phyloP scores from a whole-genome alignment of 148 eudicot species.

The Amaranthus cruentus region DNA sequence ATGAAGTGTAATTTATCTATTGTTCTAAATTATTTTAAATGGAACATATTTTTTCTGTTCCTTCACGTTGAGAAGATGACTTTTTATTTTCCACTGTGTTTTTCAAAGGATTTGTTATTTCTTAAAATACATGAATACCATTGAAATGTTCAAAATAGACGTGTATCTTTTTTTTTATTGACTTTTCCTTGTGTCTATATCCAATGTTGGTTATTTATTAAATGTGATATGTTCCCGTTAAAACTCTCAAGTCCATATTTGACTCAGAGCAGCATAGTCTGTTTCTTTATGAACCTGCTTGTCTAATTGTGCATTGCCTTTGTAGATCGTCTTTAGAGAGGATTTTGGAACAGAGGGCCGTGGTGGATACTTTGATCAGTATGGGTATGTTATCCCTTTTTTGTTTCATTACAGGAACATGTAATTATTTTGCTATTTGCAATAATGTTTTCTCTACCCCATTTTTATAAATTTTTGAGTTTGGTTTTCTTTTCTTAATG shows the following conservation, averaged over 20 bases:
- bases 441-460: background rate
- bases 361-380: conserved; percentile 94
- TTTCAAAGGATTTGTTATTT: too few species aligned
- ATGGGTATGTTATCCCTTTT: conserved; percentile 54
- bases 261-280: background rate
- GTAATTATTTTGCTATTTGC: background rate
- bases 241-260: background rate
- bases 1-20: too few species aligned
- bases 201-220: background rate
- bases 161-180: too few species aligned
- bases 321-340: conserved; percentile 95
- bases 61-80: too few species aligned
- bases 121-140: too few species aligned
- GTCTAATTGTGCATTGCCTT: conserved; percentile 5
- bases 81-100: too few species aligned
- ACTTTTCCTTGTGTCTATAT: too few species aligned
- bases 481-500: background rate
- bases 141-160: too few species aligned
- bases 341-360: conserved; percentile 99
- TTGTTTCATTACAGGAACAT: background rate
- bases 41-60: too few species aligned
- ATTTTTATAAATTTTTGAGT: background rate
- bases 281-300: background rate
- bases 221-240: too few species aligned
- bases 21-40: too few species aligned